phyloP scores from a whole-genome alignment of 2,329 filamentous ascomycete genomes.

The Fusarium gaditjirri region DNA sequence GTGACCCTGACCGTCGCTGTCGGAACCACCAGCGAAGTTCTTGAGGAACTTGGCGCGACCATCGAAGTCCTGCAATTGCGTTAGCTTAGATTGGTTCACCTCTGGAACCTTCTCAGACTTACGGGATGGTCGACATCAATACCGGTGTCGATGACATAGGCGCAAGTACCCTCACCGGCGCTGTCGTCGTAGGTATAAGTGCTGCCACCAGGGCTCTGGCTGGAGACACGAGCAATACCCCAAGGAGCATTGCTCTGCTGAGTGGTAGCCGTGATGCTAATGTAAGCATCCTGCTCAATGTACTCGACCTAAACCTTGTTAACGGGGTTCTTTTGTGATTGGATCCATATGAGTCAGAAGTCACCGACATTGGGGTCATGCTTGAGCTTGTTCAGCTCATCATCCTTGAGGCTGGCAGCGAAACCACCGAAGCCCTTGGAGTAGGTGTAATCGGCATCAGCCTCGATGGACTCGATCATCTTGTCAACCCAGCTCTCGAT shows the following conservation, averaged over 20 bases:
- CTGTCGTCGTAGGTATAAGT: slow-evolving; percentile 54
- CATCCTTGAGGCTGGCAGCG: slow-evolving; percentile 42
- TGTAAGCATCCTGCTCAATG: slow-evolving; percentile 53
- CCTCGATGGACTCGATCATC: slow-evolving; percentile 44
- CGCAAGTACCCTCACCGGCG: slow-evolving; percentile 55
- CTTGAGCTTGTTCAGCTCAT: slow-evolving; percentile 42
- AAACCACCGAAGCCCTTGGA: slow-evolving; percentile 43
- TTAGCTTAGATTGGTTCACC: not conserved
- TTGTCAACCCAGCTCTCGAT: slow-evolving; percentile 23
- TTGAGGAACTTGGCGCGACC: slow-evolving; percentile 49
- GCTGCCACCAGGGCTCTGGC: slow-evolving; percentile 42
- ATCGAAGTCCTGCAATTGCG: slow-evolving; percentile 45
- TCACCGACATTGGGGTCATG: slow-evolving; percentile 43
- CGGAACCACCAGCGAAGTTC: slow-evolving; percentile 42
- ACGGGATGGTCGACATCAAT: slow-evolving; percentile 52
- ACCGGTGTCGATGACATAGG: slow-evolving; percentile 61
- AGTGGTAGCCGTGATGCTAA: slow-evolving; percentile 44
- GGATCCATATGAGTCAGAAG: too few species aligned
- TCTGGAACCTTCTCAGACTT: slow-evolving; percentile 28
- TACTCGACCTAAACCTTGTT: slow-evolving; percentile 48
- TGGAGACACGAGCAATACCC: slow-evolving; percentile 54
- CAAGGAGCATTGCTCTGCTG: slow-evolving; percentile 53
- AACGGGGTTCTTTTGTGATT: not conserved
- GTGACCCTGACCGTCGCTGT: slow-evolving; percentile 52
- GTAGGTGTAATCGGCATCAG: slow-evolving; percentile 48